Conservation (phyloP, 2,329 filamentous ascomycete genomes). For the Xylariaceae sp. region DNA sequence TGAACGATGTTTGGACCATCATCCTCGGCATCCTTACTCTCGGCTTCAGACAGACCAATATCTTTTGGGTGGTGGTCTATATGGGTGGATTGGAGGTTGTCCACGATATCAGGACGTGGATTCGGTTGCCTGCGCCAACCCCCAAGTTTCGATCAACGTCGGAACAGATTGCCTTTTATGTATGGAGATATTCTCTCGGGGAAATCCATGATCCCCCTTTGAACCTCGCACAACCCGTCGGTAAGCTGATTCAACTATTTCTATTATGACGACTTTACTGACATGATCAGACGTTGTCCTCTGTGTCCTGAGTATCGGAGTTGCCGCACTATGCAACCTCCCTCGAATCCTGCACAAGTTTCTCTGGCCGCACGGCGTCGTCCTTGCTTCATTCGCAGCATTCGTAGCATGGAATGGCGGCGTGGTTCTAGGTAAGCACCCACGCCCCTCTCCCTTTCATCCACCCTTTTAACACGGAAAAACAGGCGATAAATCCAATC, state of each 20-base stretch:
- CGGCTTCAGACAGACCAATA: slow-evolving; percentile 85
- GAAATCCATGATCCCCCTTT: slow-evolving; percentile 52
- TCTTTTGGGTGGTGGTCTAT: slow-evolving; percentile 87
- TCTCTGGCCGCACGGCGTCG: slow-evolving; percentile 54
- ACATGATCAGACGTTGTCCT: slow-evolving; percentile 45
- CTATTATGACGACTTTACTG: slow-evolving; percentile 1
- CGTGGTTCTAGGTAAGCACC: slow-evolving; percentile 71
- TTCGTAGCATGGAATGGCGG: slow-evolving; percentile 87
- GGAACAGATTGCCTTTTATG: slow-evolving; percentile 36
- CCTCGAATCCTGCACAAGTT: slow-evolving; percentile 39
- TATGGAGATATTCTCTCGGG: slow-evolving; percentile 43
- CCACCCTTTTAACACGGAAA: slow-evolving; percentile 24
- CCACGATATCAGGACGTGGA: slow-evolving; percentile 45
- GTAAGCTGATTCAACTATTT: slow-evolving; percentile 33
- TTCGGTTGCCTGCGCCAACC: slow-evolving; percentile 30
- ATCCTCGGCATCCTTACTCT: slow-evolving; percentile 61
- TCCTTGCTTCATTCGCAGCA: slow-evolving; percentile 61
- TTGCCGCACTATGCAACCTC: slow-evolving; percentile 51
- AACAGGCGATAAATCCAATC: slow-evolving; percentile 86
- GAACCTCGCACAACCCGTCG: slow-evolving; percentile 43
- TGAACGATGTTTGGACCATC: slow-evolving; percentile 43
- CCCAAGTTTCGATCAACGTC: slow-evolving; percentile 32
- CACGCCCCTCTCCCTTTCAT: background rate
- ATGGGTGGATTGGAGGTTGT: slow-evolving; percentile 58
- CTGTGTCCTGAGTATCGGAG: slow-evolving; percentile 57